Evolutionary conservation across 108 stramenopile species (phyloP).

Genomic region (Conticribra weissflogii): DNA sequence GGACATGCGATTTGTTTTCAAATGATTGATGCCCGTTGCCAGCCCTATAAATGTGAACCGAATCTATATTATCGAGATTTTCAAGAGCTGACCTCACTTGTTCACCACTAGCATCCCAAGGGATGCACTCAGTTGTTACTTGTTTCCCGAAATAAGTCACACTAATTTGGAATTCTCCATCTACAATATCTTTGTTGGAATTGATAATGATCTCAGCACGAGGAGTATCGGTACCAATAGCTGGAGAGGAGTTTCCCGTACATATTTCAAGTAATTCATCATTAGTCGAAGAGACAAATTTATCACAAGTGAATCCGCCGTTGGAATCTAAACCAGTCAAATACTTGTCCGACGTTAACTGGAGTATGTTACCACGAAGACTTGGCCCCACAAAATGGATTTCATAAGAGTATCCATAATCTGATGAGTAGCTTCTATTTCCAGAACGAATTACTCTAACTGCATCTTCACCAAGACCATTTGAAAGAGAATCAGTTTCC

Average conservation of each 20-base stretch:
- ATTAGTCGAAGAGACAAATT: conserved; percentile 49
- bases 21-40: conserved; percentile 47
- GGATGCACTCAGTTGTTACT: conserved; percentile 52
- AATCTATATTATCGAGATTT: conserved; percentile 52
- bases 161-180: conserved; percentile 47
- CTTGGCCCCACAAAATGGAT: conserved; percentile 58
- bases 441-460: conserved; percentile 54
- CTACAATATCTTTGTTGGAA: conserved; percentile 35
- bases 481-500: conserved; percentile 43
- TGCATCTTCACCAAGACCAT: conserved; percentile 39
- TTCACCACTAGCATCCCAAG: conserved; percentile 60
- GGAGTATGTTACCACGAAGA: conserved; percentile 57
- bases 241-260: conserved; percentile 48
- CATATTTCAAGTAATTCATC: conserved; percentile 49
- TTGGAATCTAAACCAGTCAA: conserved; percentile 47
- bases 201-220: conserved; percentile 42
- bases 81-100: conserved; percentile 55
- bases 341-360: conserved; percentile 32
- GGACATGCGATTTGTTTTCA: conserved; percentile 2
- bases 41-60: conserved; percentile 56
- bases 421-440: conserved; percentile 49
- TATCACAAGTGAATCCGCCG: conserved; percentile 41
- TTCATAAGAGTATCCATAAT: conserved; percentile 64
- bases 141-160: conserved; percentile 36
- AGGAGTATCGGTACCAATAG: conserved; percentile 61